Percentiles rank a stretch among this genome's conserved stretches.
These are phyloP conservation scores for Lycium ferocissimum DNA, from an alignment of 257 asterid species.

Conservation along the genomic window DNA sequence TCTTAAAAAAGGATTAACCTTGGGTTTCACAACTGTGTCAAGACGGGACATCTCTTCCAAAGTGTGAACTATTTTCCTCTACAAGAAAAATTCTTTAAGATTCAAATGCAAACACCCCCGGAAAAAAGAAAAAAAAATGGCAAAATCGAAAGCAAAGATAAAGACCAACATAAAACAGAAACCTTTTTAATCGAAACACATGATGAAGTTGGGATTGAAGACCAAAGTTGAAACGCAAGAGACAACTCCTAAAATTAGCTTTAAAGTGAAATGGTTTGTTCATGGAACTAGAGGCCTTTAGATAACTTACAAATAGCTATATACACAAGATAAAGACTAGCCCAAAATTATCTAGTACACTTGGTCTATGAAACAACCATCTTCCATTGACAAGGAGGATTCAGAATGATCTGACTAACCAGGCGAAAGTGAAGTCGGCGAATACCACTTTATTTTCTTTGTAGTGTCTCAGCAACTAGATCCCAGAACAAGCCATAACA, in stretches of 20 bases:
- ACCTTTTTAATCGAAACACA: neutral
- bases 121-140: neutral
- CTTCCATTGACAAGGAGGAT: neutral
- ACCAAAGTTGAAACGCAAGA: neutral
- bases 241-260: slow-evolving; percentile 13
- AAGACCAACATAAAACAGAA: neutral
- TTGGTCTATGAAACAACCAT: neutral
- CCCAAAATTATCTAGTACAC: slow-evolving; percentile 18
- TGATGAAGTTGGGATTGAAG: neutral
- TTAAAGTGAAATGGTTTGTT: slow-evolving; percentile 16
- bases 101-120: neutral
- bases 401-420: slow-evolving; percentile 20
- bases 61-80: neutral
- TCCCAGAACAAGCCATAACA: neutral
- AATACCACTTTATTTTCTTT: neutral
- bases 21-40: too few relatives aligned
- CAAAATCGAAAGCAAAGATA: neutral
- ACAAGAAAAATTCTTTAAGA: neutral
- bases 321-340: neutral
- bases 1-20: too few relatives aligned
- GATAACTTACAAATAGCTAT: slow-evolving; percentile 1
- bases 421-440: neutral
- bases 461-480: neutral
- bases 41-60: neutral
- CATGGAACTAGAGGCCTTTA: neutral